phyloP scores from a whole-genome alignment of 2,329 filamentous ascomycete genomes.

The Plectosphaerella cucumerina region DNA sequence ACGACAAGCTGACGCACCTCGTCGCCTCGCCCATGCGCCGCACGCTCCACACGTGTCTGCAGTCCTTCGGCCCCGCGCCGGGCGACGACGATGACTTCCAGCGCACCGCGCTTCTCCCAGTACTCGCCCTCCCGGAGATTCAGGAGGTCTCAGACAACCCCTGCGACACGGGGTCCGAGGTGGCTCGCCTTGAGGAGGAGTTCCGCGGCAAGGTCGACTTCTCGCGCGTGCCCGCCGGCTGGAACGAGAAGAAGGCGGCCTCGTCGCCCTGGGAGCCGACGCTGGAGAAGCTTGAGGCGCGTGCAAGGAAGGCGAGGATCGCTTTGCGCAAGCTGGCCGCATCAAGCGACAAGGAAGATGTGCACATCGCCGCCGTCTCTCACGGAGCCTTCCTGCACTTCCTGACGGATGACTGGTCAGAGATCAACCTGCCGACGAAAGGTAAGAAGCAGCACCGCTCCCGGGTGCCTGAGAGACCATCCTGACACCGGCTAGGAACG shows the following conservation, averaged over 20 bases:
- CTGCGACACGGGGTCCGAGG: slow-evolving; percentile 69
- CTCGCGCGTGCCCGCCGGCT: slow-evolving; percentile 55
- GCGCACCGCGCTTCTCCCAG: slow-evolving; percentile 28
- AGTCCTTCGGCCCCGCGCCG: slow-evolving; percentile 54
- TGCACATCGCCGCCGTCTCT: slow-evolving; percentile 69
- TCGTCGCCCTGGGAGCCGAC: slow-evolving; percentile 41
- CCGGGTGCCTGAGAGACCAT: neutral
- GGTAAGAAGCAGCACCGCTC: slow-evolving; percentile 33
- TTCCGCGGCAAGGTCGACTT: slow-evolving; percentile 64
- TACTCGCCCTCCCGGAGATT: slow-evolving; percentile 67
- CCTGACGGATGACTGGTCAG: slow-evolving; percentile 76
- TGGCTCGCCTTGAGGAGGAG: slow-evolving; percentile 51
- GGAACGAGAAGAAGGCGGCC: slow-evolving; percentile 61
- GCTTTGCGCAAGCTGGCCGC: slow-evolving; percentile 51
- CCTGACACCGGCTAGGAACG: slow-evolving; percentile 47
- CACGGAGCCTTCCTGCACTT: slow-evolving; percentile 85
- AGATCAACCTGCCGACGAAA: slow-evolving; percentile 35
- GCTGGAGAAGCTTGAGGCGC: slow-evolving; percentile 49
- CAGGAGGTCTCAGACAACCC: slow-evolving; percentile 75
- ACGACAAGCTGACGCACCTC: slow-evolving; percentile 62
- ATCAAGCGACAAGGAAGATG: slow-evolving; percentile 34
- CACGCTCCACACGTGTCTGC: slow-evolving; percentile 73
- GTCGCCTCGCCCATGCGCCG: slow-evolving; percentile 76
- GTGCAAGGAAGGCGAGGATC: slow-evolving; percentile 57
- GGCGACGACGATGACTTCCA: slow-evolving; percentile 8